Percentiles rank a stretch among this genome's conserved stretches.
Evolutionary conservation across 306 rosid species (phyloP).

Genomic region (Macrotyloma uniflorum): DNA sequence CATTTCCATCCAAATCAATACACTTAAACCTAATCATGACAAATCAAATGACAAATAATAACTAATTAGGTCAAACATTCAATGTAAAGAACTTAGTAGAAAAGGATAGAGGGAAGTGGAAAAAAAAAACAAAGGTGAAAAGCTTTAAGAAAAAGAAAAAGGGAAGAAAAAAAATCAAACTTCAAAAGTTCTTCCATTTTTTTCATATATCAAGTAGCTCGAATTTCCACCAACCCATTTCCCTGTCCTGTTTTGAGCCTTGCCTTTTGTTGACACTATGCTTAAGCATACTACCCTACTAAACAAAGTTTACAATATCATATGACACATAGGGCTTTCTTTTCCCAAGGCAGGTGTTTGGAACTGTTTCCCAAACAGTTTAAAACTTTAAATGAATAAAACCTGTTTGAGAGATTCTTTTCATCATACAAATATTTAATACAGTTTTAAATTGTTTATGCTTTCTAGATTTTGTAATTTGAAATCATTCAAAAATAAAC

Average conservation of each 20-base stretch:
- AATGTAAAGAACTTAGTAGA: constrained; percentile 18
- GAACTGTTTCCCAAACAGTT: not conserved
- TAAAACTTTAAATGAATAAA: not conserved
- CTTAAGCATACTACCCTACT: constrained; percentile 7
- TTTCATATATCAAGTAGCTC: constrained; percentile 14
- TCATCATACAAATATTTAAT: constrained; percentile 6
- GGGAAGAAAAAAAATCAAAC: not conserved
- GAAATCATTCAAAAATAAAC: not conserved
- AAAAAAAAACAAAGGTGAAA: not conserved
- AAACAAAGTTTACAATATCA: constrained; percentile 1
- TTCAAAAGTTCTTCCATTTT: not conserved
- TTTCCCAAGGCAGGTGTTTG: constrained; percentile 13
- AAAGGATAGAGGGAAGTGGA: not conserved
- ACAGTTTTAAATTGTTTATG: not conserved
- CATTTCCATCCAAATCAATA: constrained; percentile 97
- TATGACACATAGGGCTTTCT: not conserved
- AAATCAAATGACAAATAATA: constrained; percentile 17
- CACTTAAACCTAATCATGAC: constrained; percentile 86
- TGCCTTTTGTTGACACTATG: not conserved
- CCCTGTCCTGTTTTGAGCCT: not conserved
- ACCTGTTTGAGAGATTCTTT: constrained; percentile 11
- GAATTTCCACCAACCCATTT: not conserved
- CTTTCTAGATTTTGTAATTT: not conserved
- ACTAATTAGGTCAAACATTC: constrained; percentile 28
- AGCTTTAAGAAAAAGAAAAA: not conserved